A percentile compares a stretch with the other conserved stretches of the same genome.
phyloP scores from a whole-genome alignment of 495 filamentous ascomycete genomes.

The Xylona heveae region DNA sequence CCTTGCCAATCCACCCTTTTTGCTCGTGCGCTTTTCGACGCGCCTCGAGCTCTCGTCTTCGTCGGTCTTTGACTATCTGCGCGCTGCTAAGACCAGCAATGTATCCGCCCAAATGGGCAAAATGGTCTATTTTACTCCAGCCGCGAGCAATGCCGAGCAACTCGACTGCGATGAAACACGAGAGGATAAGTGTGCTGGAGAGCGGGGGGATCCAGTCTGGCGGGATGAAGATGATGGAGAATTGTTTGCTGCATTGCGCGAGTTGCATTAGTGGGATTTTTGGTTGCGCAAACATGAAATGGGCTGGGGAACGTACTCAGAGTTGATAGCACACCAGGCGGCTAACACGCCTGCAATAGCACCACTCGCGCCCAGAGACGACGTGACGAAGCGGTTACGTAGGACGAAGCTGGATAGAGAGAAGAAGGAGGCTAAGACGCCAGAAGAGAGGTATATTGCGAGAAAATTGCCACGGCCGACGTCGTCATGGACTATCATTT shows the following conservation, averaged over 20 bases:
- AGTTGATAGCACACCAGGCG: constrained; percentile 46
- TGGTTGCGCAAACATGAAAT: not conserved
- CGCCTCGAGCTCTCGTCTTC: not conserved
- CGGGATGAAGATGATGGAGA: constrained; percentile 23
- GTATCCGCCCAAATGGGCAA: constrained; percentile 6
- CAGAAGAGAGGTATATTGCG: constrained; percentile 48
- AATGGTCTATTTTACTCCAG: constrained; percentile 8
- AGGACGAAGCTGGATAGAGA: constrained; percentile 40
- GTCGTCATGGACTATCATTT: constrained; percentile 49
- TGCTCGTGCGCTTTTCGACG: no score
- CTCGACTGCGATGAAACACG: constrained; percentile 19
- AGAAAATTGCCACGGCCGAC: constrained; percentile 73
- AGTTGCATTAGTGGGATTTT: no score
- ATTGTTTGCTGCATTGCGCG: constrained; percentile 20
- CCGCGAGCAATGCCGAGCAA: constrained; percentile 15
- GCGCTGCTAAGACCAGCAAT: not conserved
- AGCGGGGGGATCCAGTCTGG: constrained; percentile 15
- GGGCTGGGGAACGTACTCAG: constrained; percentile 16
- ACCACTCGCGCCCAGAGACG: constrained; percentile 52
- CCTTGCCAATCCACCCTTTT: no score
- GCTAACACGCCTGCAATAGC: constrained; percentile 45
- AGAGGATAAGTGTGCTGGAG: constrained; percentile 17
- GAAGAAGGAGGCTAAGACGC: constrained; percentile 39
- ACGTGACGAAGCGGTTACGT: constrained; percentile 21
- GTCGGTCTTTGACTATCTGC: not conserved